Conservation (phyloP, 1,284 basidiomycete genomes). For the Fomes fomentarius region DNA sequence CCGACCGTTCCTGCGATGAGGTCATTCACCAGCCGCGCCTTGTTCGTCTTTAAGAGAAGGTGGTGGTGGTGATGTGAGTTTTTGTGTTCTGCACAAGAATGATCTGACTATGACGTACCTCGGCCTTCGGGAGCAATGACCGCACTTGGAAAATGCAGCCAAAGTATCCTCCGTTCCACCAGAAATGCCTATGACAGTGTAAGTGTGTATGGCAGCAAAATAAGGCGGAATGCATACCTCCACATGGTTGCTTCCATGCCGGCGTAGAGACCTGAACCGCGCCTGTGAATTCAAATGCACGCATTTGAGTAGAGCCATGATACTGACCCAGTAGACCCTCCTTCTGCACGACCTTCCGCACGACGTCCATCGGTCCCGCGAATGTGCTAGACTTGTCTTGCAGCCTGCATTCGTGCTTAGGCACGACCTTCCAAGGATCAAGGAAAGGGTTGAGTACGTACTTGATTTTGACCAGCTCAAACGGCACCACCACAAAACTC, state of each 20-base stretch:
- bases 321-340: conserved; percentile 74
- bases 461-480: conserved; percentile 97
- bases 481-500: conserved; percentile 91
- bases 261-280: conserved; percentile 78
- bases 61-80: not conserved
- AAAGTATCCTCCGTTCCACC: conserved; percentile 96
- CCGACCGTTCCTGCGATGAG: conserved; percentile 90
- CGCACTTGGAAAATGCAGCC: conserved; percentile 89
- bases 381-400: conserved; percentile 92
- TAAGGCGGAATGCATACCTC: conserved; percentile 54
- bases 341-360: conserved; percentile 75
- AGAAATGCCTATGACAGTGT: conserved; percentile 61
- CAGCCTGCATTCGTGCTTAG: conserved; percentile 49
- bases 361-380: conserved; percentile 90
- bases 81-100: too few species aligned
- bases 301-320: not conserved
- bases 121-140: conserved; percentile 79
- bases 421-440: not conserved
- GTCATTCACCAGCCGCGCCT: conserved; percentile 81
- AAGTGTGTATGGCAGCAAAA: not conserved
- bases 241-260: conserved; percentile 98
- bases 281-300: not conserved
- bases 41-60: conserved; percentile 57
- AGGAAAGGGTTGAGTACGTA: conserved; percentile 30
- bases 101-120: conserved; percentile 47